Evolutionary conservation across 2,329 filamentous ascomycete species (phyloP), one percentile per base, ranked within the genome.

Genomic region (Alternaria arbusti): DNA sequence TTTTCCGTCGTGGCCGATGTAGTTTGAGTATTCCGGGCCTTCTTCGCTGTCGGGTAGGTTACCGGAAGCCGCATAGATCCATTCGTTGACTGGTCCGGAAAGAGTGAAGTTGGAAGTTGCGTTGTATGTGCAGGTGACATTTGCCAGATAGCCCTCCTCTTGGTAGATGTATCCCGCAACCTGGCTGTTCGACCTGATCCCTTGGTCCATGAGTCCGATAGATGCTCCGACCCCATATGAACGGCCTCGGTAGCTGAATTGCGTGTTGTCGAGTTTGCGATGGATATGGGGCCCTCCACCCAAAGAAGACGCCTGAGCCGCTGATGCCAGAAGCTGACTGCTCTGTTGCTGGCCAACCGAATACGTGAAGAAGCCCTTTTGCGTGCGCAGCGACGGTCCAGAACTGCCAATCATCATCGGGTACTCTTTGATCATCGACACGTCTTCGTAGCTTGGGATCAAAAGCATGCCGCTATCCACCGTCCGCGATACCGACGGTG

Each of bases 171-270:
- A 82, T 11, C 67, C 67, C 5, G 68, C 70, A 13, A 66, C 69
- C 25, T 70, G 67, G 10, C 13, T 57, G 43, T 70, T 66, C 17
- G 68, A 66, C 11, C 59, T 51, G 6, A 75, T 72, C 4, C 36
- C 22, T 10, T 62, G 52, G 45, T 75, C 73, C 45, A 65, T 69
- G 5, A 75, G 62, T 12, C 72, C 71, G 8, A 80, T 74, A n/a
- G 82, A 77, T 50, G 80, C 80, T 58, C 81, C 82, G 20, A 83
- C 80, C 69, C 81, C 82, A 69, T 82, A 83, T 1, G 81, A 79
- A 68, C 82, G 79, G 49, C 72, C 72, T 6, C 60, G 57, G 56
- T 74, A 74, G 52, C 71, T 74, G 58, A 72, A 75, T 22, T 70
- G 72, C 1, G 72, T 72, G 49, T 74, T 74, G 64, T 74, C 73